A percentile compares a stretch with the other conserved stretches of the same genome.
Evolutionary conservation across 345 rosid species (phyloP).

Genomic region (Melastoma malabathricum): DNA sequence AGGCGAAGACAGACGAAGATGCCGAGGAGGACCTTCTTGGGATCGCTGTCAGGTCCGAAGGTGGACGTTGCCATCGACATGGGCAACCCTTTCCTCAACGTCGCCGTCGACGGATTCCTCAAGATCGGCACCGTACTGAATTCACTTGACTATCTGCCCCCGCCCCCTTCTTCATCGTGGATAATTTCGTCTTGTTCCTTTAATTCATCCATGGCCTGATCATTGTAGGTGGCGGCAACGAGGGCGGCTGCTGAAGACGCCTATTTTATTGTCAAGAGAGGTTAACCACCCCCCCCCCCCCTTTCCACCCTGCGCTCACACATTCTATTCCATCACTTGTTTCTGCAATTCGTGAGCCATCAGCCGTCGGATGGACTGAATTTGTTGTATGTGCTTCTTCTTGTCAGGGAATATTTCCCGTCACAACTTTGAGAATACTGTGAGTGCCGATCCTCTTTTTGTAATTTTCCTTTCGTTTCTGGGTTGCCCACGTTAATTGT

Average conservation of each 20-base stretch:
- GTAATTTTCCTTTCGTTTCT: too few relatives aligned
- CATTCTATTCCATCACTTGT: too few relatives aligned
- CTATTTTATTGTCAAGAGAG: constrained; percentile 37
- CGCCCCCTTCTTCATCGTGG: not conserved
- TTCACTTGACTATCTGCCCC: not conserved
- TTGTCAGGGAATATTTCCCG: constrained; percentile 44
- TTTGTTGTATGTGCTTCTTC: not conserved
- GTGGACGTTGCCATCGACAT: constrained; percentile 55
- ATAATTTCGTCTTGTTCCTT: not conserved
- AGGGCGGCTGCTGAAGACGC: constrained; percentile 55
- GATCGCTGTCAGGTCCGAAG: constrained; percentile 42
- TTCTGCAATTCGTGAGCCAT: not conserved
- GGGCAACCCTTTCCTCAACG: constrained; percentile 65
- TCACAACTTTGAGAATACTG: constrained; percentile 33
- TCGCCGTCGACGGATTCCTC: constrained; percentile 66
- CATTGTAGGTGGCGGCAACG: constrained; percentile 53
- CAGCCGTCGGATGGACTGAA: not conserved
- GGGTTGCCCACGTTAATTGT: not conserved
- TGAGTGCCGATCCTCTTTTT: constrained; percentile 14
- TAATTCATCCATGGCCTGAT: not conserved
- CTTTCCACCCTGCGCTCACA: not conserved
- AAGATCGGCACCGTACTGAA: constrained; percentile 62
- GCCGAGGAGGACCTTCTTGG: constrained; percentile 50
- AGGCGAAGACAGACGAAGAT: constrained; percentile 10
- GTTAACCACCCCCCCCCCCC: constrained; percentile 11